Evolutionary conservation across 768 basidiomycete species (phyloP).

Genomic region (Thelephora ganbajun): DNA sequence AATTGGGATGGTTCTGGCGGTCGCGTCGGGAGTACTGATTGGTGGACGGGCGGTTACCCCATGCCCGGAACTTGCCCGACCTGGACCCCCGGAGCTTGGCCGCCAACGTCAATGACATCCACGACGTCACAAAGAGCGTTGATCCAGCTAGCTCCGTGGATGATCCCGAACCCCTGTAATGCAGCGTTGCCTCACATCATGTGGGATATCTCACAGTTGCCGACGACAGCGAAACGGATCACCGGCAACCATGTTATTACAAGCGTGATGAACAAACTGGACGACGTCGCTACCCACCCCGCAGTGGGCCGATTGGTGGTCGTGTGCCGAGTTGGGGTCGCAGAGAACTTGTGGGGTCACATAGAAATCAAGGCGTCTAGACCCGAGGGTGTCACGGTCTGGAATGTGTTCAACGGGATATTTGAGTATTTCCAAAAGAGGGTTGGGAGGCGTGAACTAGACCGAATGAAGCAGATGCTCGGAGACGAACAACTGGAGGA

Average conservation of each 20-base stretch:
- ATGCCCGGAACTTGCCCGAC: background rate
- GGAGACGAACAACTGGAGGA: constrained; percentile 9
- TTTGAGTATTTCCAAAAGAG: constrained; percentile 32
- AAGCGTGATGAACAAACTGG: constrained; percentile 9
- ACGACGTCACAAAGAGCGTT: background rate
- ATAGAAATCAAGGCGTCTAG: constrained; percentile 23
- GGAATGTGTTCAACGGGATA: constrained; percentile 34
- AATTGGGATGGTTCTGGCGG: background rate
- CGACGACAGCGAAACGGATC: constrained; percentile 17
- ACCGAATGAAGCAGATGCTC: constrained; percentile 9
- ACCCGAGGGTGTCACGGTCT: constrained; percentile 20
- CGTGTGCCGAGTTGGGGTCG: constrained; percentile 10
- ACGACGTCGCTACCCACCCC: constrained; percentile 12
- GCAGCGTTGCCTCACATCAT: constrained; percentile 15
- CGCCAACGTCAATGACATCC: background rate
- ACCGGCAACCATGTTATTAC: constrained; percentile 16
- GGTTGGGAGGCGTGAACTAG: constrained; percentile 20
- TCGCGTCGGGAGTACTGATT: background rate
- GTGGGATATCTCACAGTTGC: constrained; percentile 24
- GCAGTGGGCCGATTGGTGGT: constrained; percentile 13
- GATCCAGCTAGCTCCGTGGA: constrained; percentile 6
- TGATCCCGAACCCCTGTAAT: constrained; percentile 20
- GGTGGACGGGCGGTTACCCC: background rate
- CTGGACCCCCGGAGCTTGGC: background rate
- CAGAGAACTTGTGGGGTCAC: constrained; percentile 28